A percentile compares a stretch with the other conserved stretches of the same genome.
Conservation (phyloP, 306 rosid species). For the Quercus robur region DNA sequence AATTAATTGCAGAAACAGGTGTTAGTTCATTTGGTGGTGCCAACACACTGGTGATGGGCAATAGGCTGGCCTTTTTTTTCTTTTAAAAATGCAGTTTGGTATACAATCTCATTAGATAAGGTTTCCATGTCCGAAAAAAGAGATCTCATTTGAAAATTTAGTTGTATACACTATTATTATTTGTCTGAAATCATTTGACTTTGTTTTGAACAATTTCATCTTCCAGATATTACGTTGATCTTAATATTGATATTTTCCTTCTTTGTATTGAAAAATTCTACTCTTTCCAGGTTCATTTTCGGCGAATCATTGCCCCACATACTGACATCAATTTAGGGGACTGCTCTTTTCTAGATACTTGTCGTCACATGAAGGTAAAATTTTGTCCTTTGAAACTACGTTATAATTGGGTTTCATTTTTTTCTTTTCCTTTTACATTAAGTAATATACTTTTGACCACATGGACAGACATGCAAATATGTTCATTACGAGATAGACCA, state of each 20-base stretch:
- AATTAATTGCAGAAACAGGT: background rate
- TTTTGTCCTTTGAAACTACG: slow-evolving; percentile 11
- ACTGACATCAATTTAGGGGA: slow-evolving; percentile 95
- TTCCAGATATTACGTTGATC: background rate
- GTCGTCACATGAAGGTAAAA: slow-evolving; percentile 96
- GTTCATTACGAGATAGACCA: slow-evolving; percentile 97
- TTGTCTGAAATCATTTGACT: background rate
- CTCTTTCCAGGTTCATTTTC: slow-evolving; percentile 82
- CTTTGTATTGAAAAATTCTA: slow-evolving; percentile 13
- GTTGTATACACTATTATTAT: background rate
- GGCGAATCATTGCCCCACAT: slow-evolving; percentile 91
- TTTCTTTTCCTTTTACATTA: slow-evolving; percentile 1
- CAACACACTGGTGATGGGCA: background rate
- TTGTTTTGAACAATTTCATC: background rate
- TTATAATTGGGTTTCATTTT: background rate
- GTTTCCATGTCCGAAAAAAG: background rate
- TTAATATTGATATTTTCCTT: background rate
- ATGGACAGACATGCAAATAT: slow-evolving; percentile 84
- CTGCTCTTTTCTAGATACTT: slow-evolving; percentile 96
- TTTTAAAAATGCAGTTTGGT: background rate
- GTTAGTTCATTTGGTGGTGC: background rate
- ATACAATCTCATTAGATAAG: background rate
- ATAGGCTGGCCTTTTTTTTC: background rate
- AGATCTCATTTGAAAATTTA: background rate
- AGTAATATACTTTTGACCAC: slow-evolving; percentile 16